Conservation (phyloP, 495 filamentous ascomycete species). For the Rostrohypoxylon terebratum region DNA sequence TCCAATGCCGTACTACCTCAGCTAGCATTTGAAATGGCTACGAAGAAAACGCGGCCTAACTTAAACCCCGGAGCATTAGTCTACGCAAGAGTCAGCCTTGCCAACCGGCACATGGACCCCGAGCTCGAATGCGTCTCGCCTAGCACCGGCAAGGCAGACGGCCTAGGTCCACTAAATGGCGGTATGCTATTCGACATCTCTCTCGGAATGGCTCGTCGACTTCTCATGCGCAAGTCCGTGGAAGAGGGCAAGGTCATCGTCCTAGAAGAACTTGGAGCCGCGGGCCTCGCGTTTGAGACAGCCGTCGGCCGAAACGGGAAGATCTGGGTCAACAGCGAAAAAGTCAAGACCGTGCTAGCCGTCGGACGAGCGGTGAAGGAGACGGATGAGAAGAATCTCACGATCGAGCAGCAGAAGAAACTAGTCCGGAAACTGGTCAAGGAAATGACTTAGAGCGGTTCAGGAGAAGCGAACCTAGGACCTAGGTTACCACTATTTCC, state of each 20-base stretch:
- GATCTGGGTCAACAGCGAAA: conserved; percentile 87
- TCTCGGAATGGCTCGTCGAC: conserved; percentile 79
- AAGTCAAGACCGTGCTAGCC: conserved; percentile 71
- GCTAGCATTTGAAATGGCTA: conserved; percentile 89
- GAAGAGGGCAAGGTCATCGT: conserved; percentile 77
- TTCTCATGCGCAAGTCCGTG: conserved; percentile 73
- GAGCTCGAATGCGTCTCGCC: conserved; percentile 91
- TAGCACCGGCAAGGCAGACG: conserved; percentile 88
- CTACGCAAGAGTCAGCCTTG: conserved; percentile 81
- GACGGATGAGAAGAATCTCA: conserved; percentile 76
- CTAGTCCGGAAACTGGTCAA: conserved; percentile 73
- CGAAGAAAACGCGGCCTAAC: conserved; percentile 88
- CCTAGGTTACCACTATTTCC: conserved; percentile 23
- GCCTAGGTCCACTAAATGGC: conserved; percentile 83
- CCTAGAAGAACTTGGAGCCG: conserved; percentile 84
- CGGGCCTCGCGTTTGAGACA: conserved; percentile 85
- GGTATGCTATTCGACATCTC: conserved; percentile 90
- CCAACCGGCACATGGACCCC: conserved; percentile 84
- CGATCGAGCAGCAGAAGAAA: conserved; percentile 80
- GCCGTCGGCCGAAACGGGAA: conserved; percentile 94
- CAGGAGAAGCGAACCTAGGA: conserved; percentile 3
- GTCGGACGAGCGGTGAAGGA: conserved; percentile 84
- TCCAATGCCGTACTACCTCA: conserved; percentile 82
- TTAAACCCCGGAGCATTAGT: conserved; percentile 79
- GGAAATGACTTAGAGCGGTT: conserved; percentile 55